Evolutionary conservation across 371 early-diverging fungal species (phyloP).

Genomic region (Mortierella sp.): DNA sequence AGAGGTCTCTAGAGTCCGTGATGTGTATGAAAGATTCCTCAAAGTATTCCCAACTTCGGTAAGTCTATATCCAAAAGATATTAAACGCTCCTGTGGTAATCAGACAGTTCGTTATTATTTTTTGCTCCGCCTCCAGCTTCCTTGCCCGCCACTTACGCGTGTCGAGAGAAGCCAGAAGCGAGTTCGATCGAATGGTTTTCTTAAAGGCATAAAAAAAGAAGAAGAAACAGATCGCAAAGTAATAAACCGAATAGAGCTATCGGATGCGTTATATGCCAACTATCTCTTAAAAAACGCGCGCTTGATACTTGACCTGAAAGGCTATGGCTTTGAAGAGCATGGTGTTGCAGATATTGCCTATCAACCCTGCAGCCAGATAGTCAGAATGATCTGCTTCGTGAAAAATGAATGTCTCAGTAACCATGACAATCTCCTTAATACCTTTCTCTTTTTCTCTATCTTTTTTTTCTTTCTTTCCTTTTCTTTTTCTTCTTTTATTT

Average conservation of each 20-base stretch:
- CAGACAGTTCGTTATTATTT: not conserved
- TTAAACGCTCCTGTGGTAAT: not conserved
- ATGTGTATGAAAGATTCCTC: conserved; percentile 80
- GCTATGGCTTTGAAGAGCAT: not conserved
- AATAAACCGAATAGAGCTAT: conserved; percentile 2
- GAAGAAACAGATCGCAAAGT: not conserved
- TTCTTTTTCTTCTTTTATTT: not conserved
- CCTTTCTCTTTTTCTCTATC: not conserved
- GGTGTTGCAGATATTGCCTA: not conserved
- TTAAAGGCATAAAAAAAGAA: not conserved
- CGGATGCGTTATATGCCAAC: not conserved
- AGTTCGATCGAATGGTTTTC: not conserved
- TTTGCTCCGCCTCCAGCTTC: not conserved
- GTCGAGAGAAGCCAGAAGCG: not conserved
- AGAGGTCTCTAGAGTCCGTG: conserved; percentile 72
- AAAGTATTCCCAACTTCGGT: conserved; percentile 90
- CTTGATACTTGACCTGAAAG: not conserved
- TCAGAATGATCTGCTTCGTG: not conserved
- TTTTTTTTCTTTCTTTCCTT: not conserved
- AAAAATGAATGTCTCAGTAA: not conserved
- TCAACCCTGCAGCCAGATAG: not conserved
- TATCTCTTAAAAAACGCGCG: not conserved
- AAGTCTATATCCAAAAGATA: conserved; percentile 58
- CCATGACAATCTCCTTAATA: not conserved
- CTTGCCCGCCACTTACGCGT: not conserved